phyloP scores from a whole-genome alignment of 2,329 filamentous ascomycete species.

The Venturia aucupariae region DNA sequence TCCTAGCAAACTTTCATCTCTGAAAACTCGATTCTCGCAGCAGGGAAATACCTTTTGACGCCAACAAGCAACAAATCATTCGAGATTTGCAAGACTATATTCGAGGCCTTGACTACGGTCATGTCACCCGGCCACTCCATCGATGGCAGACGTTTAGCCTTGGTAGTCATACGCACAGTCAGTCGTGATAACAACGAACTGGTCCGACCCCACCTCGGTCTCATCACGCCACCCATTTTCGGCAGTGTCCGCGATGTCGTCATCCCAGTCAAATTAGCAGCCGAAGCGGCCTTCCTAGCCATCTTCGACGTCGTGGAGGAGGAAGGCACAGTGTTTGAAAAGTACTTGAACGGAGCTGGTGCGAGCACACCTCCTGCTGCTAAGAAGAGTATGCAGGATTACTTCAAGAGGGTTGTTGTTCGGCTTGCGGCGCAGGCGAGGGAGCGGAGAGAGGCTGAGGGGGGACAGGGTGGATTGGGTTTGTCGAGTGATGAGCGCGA shows the following conservation, averaged over 20 bases:
- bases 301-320: slow-evolving; percentile 86
- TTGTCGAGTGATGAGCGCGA: slow-evolving; percentile 85
- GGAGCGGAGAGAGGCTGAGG: slow-evolving; percentile 85
- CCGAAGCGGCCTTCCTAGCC: slow-evolving; percentile 87
- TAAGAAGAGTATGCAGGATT: slow-evolving; percentile 89
- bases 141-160: slow-evolving; percentile 74
- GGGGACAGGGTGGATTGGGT: slow-evolving; percentile 75
- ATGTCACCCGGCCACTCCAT: slow-evolving; percentile 69
- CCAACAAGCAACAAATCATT: slow-evolving; percentile 57
- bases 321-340: slow-evolving; percentile 79
- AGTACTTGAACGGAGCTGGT: slow-evolving; percentile 64
- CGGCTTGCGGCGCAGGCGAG: slow-evolving; percentile 77
- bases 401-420: slow-evolving; percentile 88
- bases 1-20: slow-evolving; percentile 62
- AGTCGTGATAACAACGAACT: slow-evolving; percentile 71
- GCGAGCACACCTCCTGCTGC: slow-evolving; percentile 55
- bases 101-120: slow-evolving; percentile 65
- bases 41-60: slow-evolving; percentile 79
- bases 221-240: slow-evolving; percentile 79
- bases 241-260: slow-evolving; percentile 81
- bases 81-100: slow-evolving; percentile 65
- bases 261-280: slow-evolving; percentile 90
- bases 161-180: slow-evolving; percentile 82
- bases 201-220: slow-evolving; percentile 67
- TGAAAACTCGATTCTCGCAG: slow-evolving; percentile 80